Evolutionary conservation across 1,284 basidiomycete genomes (phyloP).

Genomic region (Hymenochaete sp.): DNA sequence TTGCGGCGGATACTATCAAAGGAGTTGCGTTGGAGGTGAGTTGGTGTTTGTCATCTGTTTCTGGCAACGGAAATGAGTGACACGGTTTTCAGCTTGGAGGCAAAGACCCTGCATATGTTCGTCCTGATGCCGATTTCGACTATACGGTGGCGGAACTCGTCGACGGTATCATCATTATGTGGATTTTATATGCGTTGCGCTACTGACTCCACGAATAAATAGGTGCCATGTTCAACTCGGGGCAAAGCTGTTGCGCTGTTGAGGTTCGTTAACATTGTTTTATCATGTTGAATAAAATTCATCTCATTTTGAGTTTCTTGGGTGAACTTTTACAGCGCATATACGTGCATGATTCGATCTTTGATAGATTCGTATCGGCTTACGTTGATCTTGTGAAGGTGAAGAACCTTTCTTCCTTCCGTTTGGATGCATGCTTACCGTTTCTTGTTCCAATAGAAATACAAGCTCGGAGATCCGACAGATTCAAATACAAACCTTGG

Average conservation of each 20-base stretch:
- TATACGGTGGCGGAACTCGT: conserved; percentile 83
- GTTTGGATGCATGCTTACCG: background rate
- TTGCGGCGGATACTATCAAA: conserved; percentile 64
- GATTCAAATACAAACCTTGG: conserved; percentile 70
- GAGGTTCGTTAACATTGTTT: conserved; percentile 51
- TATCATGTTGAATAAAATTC: background rate
- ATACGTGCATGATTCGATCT: conserved; percentile 83
- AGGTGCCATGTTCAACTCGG: conserved; percentile 93
- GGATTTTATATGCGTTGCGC: background rate
- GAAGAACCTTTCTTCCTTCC: background rate
- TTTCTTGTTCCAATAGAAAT: conserved; percentile 37
- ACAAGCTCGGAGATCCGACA: conserved; percentile 83
- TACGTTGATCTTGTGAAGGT: conserved; percentile 73
- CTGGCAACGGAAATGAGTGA: conserved; percentile 1
- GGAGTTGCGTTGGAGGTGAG: conserved; percentile 66
- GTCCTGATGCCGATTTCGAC: conserved; percentile 75
- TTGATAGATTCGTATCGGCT: conserved; percentile 72
- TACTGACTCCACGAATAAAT: conserved; percentile 5
- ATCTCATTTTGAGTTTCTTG: background rate
- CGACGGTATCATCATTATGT: conserved; percentile 53
- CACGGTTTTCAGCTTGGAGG: conserved; percentile 66
- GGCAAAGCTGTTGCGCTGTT: conserved; percentile 84
- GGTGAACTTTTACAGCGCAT: conserved; percentile 54
- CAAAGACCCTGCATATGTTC: conserved; percentile 93
- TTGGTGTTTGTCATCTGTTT: conserved; percentile 1